Conservation (phyloP, 352 stramenopile genomes). For the Phytophthora sansomeana region DNA sequence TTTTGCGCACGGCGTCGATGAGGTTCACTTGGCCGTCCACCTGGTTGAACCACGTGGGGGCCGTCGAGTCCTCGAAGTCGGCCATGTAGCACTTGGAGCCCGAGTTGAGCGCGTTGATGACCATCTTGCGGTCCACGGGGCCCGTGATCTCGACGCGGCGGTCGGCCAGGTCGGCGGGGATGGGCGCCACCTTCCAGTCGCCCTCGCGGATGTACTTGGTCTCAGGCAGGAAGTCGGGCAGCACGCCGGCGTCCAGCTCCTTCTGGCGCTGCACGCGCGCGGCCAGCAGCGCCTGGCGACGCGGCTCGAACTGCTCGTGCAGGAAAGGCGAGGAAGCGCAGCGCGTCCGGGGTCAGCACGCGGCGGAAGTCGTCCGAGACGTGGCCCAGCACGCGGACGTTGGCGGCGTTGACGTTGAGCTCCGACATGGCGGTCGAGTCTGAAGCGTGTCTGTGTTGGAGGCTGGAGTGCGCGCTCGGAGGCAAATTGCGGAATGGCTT, state of each 20-base stretch:
- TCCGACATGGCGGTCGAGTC: conserved; percentile 48
- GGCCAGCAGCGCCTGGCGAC: conserved; percentile 55
- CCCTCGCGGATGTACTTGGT: conserved; percentile 87
- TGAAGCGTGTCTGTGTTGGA: neutral
- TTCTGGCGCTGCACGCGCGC: conserved; percentile 65
- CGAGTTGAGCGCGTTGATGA: conserved; percentile 97
- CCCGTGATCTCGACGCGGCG: conserved; percentile 96
- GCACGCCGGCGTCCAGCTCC: conserved; percentile 87
- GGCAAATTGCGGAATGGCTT: conserved; percentile 41
- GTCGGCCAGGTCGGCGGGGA: conserved; percentile 90
- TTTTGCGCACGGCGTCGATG: conserved; percentile 91
- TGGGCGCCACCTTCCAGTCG: conserved; percentile 78
- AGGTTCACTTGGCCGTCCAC: conserved; percentile 95
- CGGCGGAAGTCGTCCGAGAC: conserved; percentile 80
- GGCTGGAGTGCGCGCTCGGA: conserved; percentile 14
- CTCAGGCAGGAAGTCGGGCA: conserved; percentile 90
- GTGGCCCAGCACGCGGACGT: conserved; percentile 88
- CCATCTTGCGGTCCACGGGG: conserved; percentile 96
- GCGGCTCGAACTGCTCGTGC: conserved; percentile 87
- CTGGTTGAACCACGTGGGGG: conserved; percentile 94
- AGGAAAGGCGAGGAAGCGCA: conserved; percentile 94
- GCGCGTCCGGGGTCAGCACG: conserved; percentile 91
- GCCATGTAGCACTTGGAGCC: conserved; percentile 96
- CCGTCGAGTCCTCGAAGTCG: conserved; percentile 96
- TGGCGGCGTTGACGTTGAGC: conserved; percentile 53